Base-by-base conservation (phyloP, 805 yeast species). In the Sporopachydermia lactativora region DNA sequence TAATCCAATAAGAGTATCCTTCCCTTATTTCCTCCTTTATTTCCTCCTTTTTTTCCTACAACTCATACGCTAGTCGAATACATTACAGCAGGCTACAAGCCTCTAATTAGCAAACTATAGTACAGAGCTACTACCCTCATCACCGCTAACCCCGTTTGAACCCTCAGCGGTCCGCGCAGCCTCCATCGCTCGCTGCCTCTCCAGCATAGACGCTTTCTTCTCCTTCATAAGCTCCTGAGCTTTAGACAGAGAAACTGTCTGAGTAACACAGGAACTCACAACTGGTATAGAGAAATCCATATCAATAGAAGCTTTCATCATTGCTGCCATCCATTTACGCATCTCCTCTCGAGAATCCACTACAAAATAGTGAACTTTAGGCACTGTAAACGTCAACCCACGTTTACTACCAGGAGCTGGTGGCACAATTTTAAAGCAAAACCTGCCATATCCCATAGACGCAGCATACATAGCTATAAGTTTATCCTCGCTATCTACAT, bases 331-430 rank as follows among this genome's bases (percentile, higher is more conserved):
- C 99, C 99, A 92, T 2, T 71, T 72, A 54, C 95, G 70, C 95
- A 89, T 81, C 47, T 89, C 97, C 39, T 85, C 95, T 43, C 70
- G 73, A 0, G 84, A 71, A 39, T 92, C 96, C 36, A 89, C 96
- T 0, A 97, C 96, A 68, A 92, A 92, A 58, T 81, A 92, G 53
- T 92, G 98, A 4, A 86, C 82, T 49, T 86, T 84, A 18, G 95
- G 98, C 47, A 88, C 95, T 0, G 99, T 92, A 58, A 92, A 92
- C 0, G 95, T 88, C 43, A 92, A 72, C 0, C 97, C 97, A 61
- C 88, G 89, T 48, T 80, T 78, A 41, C 89, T 83, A 0, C 99
- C 99, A 0, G 97, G 97, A 2, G 94, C 95, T 0, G 99, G 99
- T 5, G 99, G 99, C 3, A 88, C 75, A 8, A 92, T 58, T 58